These are phyloP conservation scores for Fusarium napiforme DNA, from an alignment of 2,329 filamentous ascomycete genomes.

Conservation along the genomic window DNA sequence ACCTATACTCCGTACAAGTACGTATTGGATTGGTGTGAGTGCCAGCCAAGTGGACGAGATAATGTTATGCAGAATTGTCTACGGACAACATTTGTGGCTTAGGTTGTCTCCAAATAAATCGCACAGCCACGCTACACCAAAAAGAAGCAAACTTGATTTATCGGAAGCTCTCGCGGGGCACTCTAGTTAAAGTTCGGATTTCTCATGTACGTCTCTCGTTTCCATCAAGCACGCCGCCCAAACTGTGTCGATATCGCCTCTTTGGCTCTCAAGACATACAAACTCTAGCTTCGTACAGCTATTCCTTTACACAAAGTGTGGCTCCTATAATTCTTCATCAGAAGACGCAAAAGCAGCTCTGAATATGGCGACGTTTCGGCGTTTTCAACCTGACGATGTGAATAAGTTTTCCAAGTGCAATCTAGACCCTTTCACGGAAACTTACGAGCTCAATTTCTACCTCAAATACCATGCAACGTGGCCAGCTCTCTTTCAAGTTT, in stretches of 20 bases:
- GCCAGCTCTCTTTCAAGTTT: slow-evolving; percentile 93
- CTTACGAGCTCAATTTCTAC: slow-evolving; percentile 95
- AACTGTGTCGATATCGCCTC: neutral
- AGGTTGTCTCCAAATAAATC: neutral
- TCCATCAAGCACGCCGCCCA: neutral
- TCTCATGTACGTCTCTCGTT: neutral
- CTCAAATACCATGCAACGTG: slow-evolving; percentile 95
- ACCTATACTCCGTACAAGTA: neutral
- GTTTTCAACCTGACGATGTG: slow-evolving; percentile 85
- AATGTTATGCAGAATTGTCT: slow-evolving; percentile 1
- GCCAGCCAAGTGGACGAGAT: neutral
- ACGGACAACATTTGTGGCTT: slow-evolving; percentile 21
- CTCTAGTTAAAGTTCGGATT: neutral
- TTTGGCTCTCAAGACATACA: neutral
- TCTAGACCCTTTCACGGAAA: slow-evolving; percentile 96
- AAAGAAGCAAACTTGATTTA: neutral
- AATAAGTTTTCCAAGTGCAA: slow-evolving; percentile 94
- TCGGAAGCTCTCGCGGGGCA: slow-evolving; percentile 11
- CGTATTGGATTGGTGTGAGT: neutral
- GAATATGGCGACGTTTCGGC: slow-evolving; percentile 71
- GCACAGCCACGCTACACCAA: slow-evolving; percentile 30
- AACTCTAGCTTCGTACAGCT: neutral
- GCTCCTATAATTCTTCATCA: neutral
- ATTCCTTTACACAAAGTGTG: neutral
- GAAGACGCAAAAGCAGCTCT: neutral